phyloP scores from a whole-genome alignment of 2,329 filamentous ascomycete genomes.

The Alternaria solani region DNA sequence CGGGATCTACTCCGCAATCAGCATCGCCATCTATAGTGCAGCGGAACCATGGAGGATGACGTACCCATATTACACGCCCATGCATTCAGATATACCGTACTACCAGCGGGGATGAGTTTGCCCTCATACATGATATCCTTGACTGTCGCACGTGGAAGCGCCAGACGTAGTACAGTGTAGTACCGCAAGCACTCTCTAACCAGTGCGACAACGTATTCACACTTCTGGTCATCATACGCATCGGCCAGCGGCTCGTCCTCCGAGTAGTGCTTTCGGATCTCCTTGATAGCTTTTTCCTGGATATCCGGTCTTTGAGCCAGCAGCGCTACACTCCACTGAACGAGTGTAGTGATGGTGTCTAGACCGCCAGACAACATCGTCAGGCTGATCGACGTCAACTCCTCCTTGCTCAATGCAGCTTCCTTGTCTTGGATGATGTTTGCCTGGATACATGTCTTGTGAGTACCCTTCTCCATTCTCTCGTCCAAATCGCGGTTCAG shows the following conservation, averaged over 20 bases:
- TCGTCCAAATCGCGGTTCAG: conserved; percentile 68
- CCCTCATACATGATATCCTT: conserved; percentile 67
- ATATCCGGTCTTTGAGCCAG: conserved; percentile 68
- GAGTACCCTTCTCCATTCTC: conserved; percentile 66
- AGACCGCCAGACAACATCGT: conserved; percentile 74
- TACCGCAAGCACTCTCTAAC: conserved; percentile 69
- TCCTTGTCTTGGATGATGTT: conserved; percentile 72
- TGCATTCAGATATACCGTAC: conserved; percentile 70
- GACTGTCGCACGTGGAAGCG: conserved; percentile 68
- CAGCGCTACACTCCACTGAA: conserved; percentile 70
- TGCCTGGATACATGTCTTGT: conserved; percentile 72
- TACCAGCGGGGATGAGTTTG: conserved; percentile 67
- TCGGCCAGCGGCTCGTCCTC: conserved; percentile 66
- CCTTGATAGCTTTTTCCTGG: conserved; percentile 66
- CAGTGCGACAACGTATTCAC: conserved; percentile 68
- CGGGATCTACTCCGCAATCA: conserved; percentile 52
- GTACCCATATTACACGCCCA: conserved; percentile 75
- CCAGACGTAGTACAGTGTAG: conserved; percentile 69
- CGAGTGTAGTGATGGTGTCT: conserved; percentile 71
- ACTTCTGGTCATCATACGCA: conserved; percentile 69
- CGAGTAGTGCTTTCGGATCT: conserved; percentile 64
- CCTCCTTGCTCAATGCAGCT: conserved; percentile 67
- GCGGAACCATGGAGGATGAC: conserved; percentile 49
- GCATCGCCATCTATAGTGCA: neutral
- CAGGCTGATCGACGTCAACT: conserved; percentile 70